Evolutionary conservation across 768 basidiomycete species (phyloP).

Genomic region (Rhodosporidiobolus odoratus): DNA sequence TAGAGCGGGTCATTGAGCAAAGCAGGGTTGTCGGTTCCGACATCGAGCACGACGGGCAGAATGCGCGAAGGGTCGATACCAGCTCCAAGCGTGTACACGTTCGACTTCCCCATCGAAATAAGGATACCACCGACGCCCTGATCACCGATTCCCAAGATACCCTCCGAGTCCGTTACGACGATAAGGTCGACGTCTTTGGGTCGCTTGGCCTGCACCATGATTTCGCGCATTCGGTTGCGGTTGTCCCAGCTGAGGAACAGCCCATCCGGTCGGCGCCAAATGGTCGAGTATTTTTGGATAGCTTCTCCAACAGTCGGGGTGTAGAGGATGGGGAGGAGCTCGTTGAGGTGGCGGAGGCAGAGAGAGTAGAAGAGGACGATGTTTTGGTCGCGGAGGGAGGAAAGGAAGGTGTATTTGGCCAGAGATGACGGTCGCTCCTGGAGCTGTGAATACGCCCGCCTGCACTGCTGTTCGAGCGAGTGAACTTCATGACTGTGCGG

Average conservation of each 20-base stretch:
- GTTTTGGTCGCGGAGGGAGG: conserved; percentile 64
- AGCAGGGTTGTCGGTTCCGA: conserved; percentile 67
- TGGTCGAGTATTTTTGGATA: conserved; percentile 66
- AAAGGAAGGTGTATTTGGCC: conserved; percentile 39
- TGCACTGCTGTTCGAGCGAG: conserved; percentile 69
- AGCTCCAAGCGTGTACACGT: conserved; percentile 48
- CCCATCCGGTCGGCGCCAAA: conserved; percentile 72
- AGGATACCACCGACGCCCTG: conserved; percentile 59
- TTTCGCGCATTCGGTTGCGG: conserved; percentile 58
- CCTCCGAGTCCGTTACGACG: conserved; percentile 77
- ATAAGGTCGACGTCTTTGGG: conserved; percentile 59
- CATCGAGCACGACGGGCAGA: conserved; percentile 54
- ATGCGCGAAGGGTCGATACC: conserved; percentile 45
- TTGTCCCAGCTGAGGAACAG: conserved; percentile 58
- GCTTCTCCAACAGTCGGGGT: conserved; percentile 35
- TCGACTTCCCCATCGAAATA: conserved; percentile 37
- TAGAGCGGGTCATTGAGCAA: conserved; percentile 52
- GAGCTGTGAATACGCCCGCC: conserved; percentile 56
- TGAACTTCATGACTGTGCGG: conserved; percentile 49
- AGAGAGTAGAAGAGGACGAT: conserved; percentile 70
- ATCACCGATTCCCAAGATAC: conserved; percentile 72
- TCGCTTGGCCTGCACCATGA: conserved; percentile 17
- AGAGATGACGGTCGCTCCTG: conserved; percentile 12
- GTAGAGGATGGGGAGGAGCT: conserved; percentile 63
- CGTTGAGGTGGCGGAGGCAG: conserved; percentile 56